A percentile compares a stretch with the other conserved stretches of the same genome.
phyloP scores from a whole-genome alignment of 495 filamentous ascomycete genomes.

The Trichoderma asperelloides region DNA sequence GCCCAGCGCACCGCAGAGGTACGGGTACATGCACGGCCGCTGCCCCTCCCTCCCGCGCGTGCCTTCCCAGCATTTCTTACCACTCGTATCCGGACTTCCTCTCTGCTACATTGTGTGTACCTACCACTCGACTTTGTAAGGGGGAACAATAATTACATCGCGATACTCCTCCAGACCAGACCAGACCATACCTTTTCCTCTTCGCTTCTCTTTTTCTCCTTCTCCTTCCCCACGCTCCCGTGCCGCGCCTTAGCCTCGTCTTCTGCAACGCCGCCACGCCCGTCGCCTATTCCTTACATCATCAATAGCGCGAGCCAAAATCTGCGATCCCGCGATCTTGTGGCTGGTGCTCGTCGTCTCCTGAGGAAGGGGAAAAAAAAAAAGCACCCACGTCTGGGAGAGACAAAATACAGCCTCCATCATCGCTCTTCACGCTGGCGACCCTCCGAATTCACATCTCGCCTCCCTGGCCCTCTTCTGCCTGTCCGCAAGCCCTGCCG shows the following conservation, averaged over 20 bases:
- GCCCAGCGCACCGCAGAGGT: background rate
- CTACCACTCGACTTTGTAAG: slow-evolving; percentile 1
- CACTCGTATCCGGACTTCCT: slow-evolving; percentile 7
- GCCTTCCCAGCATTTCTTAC: slow-evolving; percentile 1
- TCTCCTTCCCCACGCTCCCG: background rate
- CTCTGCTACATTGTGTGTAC: background rate
- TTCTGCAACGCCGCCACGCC: background rate
- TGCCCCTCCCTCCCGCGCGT: slow-evolving; percentile 5
- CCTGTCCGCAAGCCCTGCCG: slow-evolving; percentile 9
- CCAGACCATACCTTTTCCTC: background rate
- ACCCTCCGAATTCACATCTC: slow-evolving; percentile 27
- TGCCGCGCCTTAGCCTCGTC: background rate
- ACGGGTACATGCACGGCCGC: background rate
- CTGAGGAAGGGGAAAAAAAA: background rate
- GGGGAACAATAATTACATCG: slow-evolving; percentile 6
- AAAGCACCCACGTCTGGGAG: background rate
- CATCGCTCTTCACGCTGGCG: slow-evolving; percentile 20
- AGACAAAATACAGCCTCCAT: background rate
- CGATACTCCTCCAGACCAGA: slow-evolving; percentile 4
- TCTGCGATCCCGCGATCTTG: slow-evolving; percentile 9
- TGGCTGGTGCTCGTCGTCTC: background rate
- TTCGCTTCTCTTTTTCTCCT: background rate
- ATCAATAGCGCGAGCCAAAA: slow-evolving; percentile 1
- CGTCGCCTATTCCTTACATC: slow-evolving; percentile 3
- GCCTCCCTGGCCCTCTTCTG: slow-evolving; percentile 21